Evolutionary conservation across 139 green algal species (phyloP).

Genomic region (Chlamydomonas sp.): DNA sequence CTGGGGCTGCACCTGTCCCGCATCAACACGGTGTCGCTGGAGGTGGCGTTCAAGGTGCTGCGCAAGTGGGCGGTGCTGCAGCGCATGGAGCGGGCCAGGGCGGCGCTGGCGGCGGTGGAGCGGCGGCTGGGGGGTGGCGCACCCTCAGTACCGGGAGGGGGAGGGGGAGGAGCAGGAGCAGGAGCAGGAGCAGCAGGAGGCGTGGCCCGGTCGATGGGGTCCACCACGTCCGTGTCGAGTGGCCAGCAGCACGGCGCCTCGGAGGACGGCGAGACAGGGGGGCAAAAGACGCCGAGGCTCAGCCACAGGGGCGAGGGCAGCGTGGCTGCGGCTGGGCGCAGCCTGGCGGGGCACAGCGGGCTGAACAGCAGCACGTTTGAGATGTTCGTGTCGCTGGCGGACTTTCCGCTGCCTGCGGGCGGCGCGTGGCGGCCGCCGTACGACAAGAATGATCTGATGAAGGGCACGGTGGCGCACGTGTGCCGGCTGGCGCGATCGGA

Average conservation of each 20-base stretch:
- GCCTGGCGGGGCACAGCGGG: neutral
- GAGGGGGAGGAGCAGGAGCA: neutral
- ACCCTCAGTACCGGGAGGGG: neutral
- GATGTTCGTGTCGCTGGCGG: constrained; percentile 34
- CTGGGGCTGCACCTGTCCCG: constrained; percentile 43
- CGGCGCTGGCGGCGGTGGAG: neutral
- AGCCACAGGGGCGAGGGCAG: no score
- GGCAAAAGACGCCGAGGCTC: no score
- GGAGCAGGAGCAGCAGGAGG: no score
- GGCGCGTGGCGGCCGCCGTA: constrained; percentile 41
- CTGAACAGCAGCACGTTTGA: neutral
- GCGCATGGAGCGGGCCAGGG: neutral
- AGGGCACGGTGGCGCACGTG: neutral
- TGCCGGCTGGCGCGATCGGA: neutral
- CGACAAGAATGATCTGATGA: constrained; percentile 11
- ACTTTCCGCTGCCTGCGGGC: constrained; percentile 30
- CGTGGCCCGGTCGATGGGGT: no score
- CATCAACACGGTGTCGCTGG: neutral
- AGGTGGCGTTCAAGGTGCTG: constrained; percentile 40
- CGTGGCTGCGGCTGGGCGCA: neutral
- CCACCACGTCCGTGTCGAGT: no score
- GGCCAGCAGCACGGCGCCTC: no score
- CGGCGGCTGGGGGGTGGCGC: neutral
- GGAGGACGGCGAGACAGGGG: no score
- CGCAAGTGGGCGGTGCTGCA: constrained; percentile 28